Evolutionary conservation across 108 stramenopile species (phyloP).

Genomic region (Skeletonema potamos): DNA sequence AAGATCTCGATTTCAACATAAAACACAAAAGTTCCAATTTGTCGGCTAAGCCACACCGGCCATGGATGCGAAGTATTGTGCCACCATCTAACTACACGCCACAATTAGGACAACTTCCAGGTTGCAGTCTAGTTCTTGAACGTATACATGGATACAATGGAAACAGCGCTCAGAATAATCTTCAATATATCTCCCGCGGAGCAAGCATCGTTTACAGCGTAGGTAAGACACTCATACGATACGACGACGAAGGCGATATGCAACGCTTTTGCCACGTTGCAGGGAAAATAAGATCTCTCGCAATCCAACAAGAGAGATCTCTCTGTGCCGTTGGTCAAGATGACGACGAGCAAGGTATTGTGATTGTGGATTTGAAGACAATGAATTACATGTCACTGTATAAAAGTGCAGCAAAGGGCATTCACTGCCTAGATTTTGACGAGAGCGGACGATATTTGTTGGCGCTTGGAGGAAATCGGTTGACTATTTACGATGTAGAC

Average conservation of each 20-base stretch:
- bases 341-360: slow-evolving; percentile 7
- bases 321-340: slow-evolving; percentile 66
- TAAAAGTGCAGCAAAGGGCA: slow-evolving; percentile 7
- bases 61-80: slow-evolving; percentile 62
- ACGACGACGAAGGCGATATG: slow-evolving; percentile 11
- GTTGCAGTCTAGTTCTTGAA: slow-evolving; percentile 39
- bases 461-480: background rate
- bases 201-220: slow-evolving; percentile 30
- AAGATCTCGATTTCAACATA: slow-evolving; percentile 13
- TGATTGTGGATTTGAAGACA: slow-evolving; percentile 51
- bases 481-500: slow-evolving; percentile 59
- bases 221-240: slow-evolving; percentile 20
- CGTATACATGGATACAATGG: slow-evolving; percentile 59
- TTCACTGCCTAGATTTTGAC: slow-evolving; percentile 54
- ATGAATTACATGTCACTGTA: slow-evolving; percentile 24
- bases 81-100: slow-evolving; percentile 29
- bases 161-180: slow-evolving; percentile 7
- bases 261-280: slow-evolving; percentile 63
- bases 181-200: slow-evolving; percentile 20
- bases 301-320: slow-evolving; percentile 46
- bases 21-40: background rate
- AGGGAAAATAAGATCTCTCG: slow-evolving; percentile 54
- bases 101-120: slow-evolving; percentile 24
- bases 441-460: slow-evolving; percentile 23
- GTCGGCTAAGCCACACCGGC: background rate